These are phyloP conservation scores for Endothia cerciana DNA, from an alignment of 2,329 filamentous ascomycete species.

Conservation along the genomic window DNA sequence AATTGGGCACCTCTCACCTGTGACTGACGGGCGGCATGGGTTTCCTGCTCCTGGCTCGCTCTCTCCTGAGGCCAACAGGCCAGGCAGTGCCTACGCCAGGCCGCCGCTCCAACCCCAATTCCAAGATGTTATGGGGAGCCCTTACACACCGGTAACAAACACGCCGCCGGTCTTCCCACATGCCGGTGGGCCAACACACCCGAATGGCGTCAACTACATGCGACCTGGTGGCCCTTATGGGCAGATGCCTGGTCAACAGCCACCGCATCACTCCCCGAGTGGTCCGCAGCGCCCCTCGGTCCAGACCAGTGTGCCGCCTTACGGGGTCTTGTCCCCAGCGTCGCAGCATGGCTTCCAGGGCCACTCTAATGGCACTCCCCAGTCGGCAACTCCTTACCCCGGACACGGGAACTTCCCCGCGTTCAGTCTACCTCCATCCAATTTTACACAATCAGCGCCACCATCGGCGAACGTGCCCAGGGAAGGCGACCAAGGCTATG, in stretches of 20 bases:
- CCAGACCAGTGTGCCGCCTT: constrained; percentile 53
- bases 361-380: constrained; percentile 51
- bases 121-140: constrained; percentile 48
- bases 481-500: constrained; percentile 43
- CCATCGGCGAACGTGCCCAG: constrained; percentile 38
- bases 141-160: constrained; percentile 52
- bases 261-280: constrained; percentile 46
- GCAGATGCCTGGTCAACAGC: constrained; percentile 37
- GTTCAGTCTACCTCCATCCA: constrained; percentile 65
- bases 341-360: constrained; percentile 54
- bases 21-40: constrained; percentile 45
- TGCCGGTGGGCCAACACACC: constrained; percentile 38
- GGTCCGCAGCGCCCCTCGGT: constrained; percentile 50
- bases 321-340: constrained; percentile 58
- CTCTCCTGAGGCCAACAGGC: constrained; percentile 53
- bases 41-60: constrained; percentile 47
- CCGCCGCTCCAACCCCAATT: constrained; percentile 51
- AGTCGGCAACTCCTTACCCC: constrained; percentile 54
- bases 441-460: constrained; percentile 50
- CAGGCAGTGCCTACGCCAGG: constrained; percentile 47
- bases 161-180: constrained; percentile 45
- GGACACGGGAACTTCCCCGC: constrained; percentile 63
- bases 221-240: constrained; percentile 45
- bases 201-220: constrained; percentile 49
- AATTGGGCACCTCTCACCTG: constrained; percentile 54